Base-by-base conservation (phyloP, 768 basidiomycete genomes). In the Rhodotorula toruloides region DNA sequence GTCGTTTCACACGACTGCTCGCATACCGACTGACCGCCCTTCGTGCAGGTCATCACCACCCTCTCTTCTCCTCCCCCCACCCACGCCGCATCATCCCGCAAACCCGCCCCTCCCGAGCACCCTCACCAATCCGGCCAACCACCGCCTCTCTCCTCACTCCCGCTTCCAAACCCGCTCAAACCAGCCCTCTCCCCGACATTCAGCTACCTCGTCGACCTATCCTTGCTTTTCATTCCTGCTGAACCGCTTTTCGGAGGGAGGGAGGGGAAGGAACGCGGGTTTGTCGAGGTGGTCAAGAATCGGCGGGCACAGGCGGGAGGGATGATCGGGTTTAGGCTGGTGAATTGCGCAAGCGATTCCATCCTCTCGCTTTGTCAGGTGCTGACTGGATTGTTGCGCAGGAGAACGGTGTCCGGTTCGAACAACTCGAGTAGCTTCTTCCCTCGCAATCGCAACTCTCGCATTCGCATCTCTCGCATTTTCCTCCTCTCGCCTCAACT, bases 241-340 rank as follows among this genome's bases (percentile, higher is more conserved):
- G 52, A 37, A 21, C 32, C 42, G 25, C 60, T 61, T 2, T 61
- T 61, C 13, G 60, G 60, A 7, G 25, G 32, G 19, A 43, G 12
- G 4, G 60, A 61, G 21, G 60, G 60, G 16, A 14, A 16, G 12
- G 43, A 29, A 8, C 22, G 34, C 5, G 43, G 32, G 7, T 22
- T 61, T 25, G 31, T 61, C 43, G 60, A 61, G 60, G 60, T 61
- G 8, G 14, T 8, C n/a, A 34, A 32, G 60, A 61, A 61, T 34
- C 3, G 25, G 42, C 25, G 60, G 25, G 60, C 50, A 10, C 36
- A 32, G 27, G 34, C 22, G 11, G 60, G 60, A 3, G 42, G 4
- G n/a, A 21, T 44, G 32, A 42, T 53, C 34, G 40, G 14, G 17
- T 61, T 61, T 36, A 34, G 27, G 42, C 32, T 61, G n/a, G 60